phyloP scores from a whole-genome alignment of 306 rosid genomes.

The Notholithocarpus densiflorus region DNA sequence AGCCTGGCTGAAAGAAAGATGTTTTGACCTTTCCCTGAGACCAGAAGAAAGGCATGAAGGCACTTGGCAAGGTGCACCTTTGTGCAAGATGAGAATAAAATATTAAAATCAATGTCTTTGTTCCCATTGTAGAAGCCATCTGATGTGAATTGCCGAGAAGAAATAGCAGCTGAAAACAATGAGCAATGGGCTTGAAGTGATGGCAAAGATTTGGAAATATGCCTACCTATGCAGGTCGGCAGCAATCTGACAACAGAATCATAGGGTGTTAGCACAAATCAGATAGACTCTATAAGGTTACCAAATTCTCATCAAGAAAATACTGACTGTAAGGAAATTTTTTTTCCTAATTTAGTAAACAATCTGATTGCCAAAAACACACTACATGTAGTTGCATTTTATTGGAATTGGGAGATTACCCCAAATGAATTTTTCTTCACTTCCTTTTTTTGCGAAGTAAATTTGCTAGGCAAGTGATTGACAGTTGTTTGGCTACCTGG shows the following conservation, averaged over 20 bases:
- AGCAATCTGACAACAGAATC: constrained; percentile 31
- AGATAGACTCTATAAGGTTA: background rate
- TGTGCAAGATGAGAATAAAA: constrained; percentile 36
- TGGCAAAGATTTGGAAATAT: constrained; percentile 19
- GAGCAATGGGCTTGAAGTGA: constrained; percentile 25
- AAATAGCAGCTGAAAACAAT: constrained; percentile 12
- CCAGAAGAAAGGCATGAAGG: constrained; percentile 48
- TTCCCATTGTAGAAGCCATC: constrained; percentile 27
- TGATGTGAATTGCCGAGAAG: constrained; percentile 5
- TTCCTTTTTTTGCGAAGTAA: background rate
- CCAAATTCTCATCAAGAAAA: background rate
- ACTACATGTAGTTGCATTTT: background rate
- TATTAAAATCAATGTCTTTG: constrained; percentile 21
- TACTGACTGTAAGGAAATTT: background rate
- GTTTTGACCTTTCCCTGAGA: constrained; percentile 35
- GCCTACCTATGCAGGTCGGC: constrained; percentile 31
- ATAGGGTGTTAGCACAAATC: background rate
- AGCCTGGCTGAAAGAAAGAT: constrained; percentile 37
- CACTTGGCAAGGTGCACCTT: constrained; percentile 32
- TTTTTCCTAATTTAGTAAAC: no score
- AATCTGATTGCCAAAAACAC: background rate
- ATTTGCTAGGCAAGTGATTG: no score
- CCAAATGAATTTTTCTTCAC: background rate
- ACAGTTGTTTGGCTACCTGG: no score
- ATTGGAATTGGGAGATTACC: background rate